Percentiles rank a stretch among this genome's conserved stretches.
phyloP scores from a whole-genome alignment of 371 early-diverging fungal genomes.

The Actinomortierella wolfii region DNA sequence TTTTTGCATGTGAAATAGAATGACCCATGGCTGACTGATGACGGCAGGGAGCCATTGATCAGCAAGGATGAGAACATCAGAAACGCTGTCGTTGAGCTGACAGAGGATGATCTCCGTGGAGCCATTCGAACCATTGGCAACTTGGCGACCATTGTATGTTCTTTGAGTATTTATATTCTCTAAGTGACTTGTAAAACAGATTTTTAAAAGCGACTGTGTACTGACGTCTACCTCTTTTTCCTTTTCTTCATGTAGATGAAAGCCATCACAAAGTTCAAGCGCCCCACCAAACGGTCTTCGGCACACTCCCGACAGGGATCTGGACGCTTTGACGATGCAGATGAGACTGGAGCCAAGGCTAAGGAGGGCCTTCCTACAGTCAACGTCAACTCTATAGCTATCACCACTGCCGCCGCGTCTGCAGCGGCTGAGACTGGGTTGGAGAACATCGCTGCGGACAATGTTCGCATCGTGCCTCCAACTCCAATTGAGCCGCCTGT shows the following conservation, averaged over 20 bases:
- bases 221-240: not conserved
- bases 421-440: too few relatives aligned
- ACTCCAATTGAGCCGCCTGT: too few relatives aligned
- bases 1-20: slow-evolving; percentile 36
- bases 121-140: slow-evolving; percentile 73
- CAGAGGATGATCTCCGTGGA: slow-evolving; percentile 80
- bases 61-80: slow-evolving; percentile 78
- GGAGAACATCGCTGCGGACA: too few relatives aligned
- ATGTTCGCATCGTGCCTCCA: too few relatives aligned
- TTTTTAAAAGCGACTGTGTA: too few relatives aligned
- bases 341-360: too few relatives aligned
- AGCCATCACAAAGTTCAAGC: slow-evolving; percentile 23
- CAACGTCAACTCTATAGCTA: too few relatives aligned
- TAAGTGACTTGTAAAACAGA: not conserved
- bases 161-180: not conserved
- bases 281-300: slow-evolving; percentile 20
- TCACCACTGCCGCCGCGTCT: too few relatives aligned
- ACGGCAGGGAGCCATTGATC: slow-evolving; percentile 68
- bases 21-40: slow-evolving; percentile 88
- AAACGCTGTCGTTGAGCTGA: slow-evolving; percentile 73
- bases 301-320: not conserved
- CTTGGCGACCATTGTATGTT: slow-evolving; percentile 43
- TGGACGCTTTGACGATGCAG: too few relatives aligned
- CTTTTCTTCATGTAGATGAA: slow-evolving; percentile 9
- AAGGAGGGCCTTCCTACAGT: too few relatives aligned